Evolutionary conservation across 257 asterid species (phyloP), one percentile per base, ranked within the genome.

Genomic region (Solanum pennellii): DNA sequence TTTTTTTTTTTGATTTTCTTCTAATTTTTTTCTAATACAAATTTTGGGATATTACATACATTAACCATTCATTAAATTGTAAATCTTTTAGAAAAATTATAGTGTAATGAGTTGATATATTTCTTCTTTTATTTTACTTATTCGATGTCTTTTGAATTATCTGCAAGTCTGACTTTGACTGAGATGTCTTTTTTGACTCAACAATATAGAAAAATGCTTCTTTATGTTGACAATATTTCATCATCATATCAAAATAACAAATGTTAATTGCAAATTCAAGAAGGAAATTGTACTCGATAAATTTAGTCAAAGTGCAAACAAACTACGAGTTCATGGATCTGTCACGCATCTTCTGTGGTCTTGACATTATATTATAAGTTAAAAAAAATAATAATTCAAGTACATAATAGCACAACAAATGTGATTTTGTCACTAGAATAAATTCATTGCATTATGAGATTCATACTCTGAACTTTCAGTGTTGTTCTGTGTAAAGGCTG

Each of bases 391-490:
- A 15, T 27, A 47, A 80, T 47, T 47, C 69, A 82, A 82, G 29
- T 56, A 82, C 85, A 27, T 27, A 16, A 9, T 29, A 39, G 33
- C 83, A 86, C 49, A 49, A 35, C 59, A 49, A 31, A 88, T 47
- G 68, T 86, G 73, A 23, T 75, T 31, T 69, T 83, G 71, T 83
- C 31, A 90, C 92, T 93, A 92, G 91, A 91, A 89, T 93, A 89
- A 92, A 89, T 92, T 93, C 93, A 93, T 91, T 80, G 94, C 92
- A 89, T 98, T 89, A 14, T 93, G 95, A 76, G 96, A 84, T 71
- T 93, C 96, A 83, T 87, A 93, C 44, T 94, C 96, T 41, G 90
- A 49, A 88, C 89, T 92, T 9, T 95, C 98, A 8, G 94, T 93
- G 75, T 83, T 75, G 84, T 86, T 27, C 84, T 92, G 94, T 77